Conservation (phyloP, 192 early-diverging fungal genomes). For the Allomyces macrogynus region DNA sequence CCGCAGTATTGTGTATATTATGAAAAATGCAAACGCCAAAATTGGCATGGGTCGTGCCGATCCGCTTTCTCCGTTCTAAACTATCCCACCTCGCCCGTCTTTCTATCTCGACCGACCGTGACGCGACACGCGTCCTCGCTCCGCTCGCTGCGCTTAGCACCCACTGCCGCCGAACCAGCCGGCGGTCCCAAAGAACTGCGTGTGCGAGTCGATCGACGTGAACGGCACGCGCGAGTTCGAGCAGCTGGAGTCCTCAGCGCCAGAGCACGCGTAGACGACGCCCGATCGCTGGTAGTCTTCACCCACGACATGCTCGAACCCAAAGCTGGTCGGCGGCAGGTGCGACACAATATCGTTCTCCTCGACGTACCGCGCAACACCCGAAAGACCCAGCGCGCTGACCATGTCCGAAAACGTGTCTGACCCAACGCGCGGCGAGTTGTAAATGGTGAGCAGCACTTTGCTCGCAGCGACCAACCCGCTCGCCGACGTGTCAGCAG, state of each 20-base stretch:
- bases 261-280: not conserved
- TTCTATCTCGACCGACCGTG: not conserved
- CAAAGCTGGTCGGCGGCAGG: not conserved
- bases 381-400: not conserved
- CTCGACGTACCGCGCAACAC: not conserved
- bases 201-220: not conserved
- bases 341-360: not conserved
- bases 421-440: not conserved
- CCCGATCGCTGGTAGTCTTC: not conserved
- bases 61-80: too few relatives aligned
- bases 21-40: too few relatives aligned
- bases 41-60: too few relatives aligned
- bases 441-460: not conserved
- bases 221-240: constrained; percentile 1
- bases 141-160: not conserved
- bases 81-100: too few relatives aligned
- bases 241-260: not conserved
- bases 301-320: not conserved
- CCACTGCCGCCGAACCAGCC: not conserved
- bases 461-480: not conserved
- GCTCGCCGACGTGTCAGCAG: not conserved
- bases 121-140: not conserved
- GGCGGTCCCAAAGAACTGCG: not conserved
- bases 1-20: too few relatives aligned
- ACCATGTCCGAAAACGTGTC: not conserved